phyloP scores from a whole-genome alignment of 148 eudicot species.

The Fagopyrum homotropicum region DNA sequence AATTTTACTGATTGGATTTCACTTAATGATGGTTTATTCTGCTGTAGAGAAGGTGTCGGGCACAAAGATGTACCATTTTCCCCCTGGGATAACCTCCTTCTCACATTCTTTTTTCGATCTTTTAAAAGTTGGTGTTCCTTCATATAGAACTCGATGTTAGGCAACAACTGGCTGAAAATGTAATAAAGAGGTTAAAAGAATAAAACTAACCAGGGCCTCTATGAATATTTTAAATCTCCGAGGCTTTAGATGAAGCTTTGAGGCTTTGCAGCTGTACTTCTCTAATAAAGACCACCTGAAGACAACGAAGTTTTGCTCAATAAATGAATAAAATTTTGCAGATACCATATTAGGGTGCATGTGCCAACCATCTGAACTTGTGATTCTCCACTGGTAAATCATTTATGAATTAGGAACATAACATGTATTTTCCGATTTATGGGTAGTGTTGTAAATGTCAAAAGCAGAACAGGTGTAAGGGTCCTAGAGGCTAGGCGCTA shows the following conservation, averaged over 20 bases:
- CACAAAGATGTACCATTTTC: slow-evolving; percentile 43
- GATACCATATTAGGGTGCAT: background rate
- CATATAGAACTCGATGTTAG: slow-evolving; percentile 25
- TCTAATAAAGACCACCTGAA: slow-evolving; percentile 95
- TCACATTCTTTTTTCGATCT: slow-evolving; percentile 70
- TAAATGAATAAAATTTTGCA: background rate
- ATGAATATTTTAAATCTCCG: slow-evolving; percentile 85
- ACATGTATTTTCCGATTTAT: background rate
- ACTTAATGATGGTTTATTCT: slow-evolving; percentile 40
- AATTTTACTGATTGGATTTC: slow-evolving; percentile 49
- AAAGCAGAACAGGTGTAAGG: no score
- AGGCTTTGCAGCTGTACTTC: slow-evolving; percentile 95
- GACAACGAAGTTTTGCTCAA: slow-evolving; percentile 7
- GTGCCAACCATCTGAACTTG: background rate
- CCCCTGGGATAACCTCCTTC: slow-evolving; percentile 50
- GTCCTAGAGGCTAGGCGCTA: no score
- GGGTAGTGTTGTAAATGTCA: no score
- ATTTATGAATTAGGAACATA: background rate
- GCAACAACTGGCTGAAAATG: slow-evolving; percentile 15
- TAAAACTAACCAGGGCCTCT: slow-evolving; percentile 82
- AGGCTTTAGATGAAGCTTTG: slow-evolving; percentile 98
- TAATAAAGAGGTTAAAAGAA: background rate
- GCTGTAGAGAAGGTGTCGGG: slow-evolving; percentile 36
- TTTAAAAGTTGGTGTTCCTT: slow-evolving; percentile 88
- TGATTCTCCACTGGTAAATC: background rate